Conservation (phyloP, 495 filamentous ascomycete species). For the Hypoxylon crocopeplum region DNA sequence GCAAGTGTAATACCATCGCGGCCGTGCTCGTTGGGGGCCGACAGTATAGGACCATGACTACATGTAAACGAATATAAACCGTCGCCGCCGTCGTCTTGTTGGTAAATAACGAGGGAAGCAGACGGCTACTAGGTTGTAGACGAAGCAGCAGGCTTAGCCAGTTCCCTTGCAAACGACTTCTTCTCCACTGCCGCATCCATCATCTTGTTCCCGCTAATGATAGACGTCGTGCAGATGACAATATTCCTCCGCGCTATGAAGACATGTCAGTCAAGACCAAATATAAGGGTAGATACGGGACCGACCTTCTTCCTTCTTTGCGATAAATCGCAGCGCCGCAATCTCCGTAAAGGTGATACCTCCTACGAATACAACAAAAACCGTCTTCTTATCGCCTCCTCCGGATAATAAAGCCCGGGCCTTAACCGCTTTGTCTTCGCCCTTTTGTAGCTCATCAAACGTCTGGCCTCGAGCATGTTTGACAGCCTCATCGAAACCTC, state of each 20-base stretch:
- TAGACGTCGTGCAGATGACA: conserved; percentile 87
- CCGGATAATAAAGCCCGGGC: conserved; percentile 84
- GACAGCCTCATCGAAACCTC: conserved; percentile 86
- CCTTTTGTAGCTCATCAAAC: conserved; percentile 91
- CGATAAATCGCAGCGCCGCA: conserved; percentile 90
- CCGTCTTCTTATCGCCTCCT: conserved; percentile 76
- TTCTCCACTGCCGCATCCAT: conserved; percentile 88
- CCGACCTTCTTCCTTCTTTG: conserved; percentile 80
- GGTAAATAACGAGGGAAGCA: not conserved
- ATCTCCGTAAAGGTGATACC: conserved; percentile 96
- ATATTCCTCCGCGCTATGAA: conserved; percentile 71
- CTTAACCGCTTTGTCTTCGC: conserved; percentile 89
- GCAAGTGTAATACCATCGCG: too few relatives aligned
- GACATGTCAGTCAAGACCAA: conserved; percentile 21
- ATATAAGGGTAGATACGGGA: conserved; percentile 3
- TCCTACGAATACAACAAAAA: conserved; percentile 93
- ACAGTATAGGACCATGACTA: too few relatives aligned
- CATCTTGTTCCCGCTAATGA: conserved; percentile 88
- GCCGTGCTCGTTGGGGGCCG: too few relatives aligned
- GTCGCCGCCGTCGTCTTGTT: not conserved
- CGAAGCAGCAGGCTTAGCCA: conserved; percentile 12
- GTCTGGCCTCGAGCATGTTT: conserved; percentile 85
- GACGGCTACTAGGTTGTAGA: conserved; percentile 8
- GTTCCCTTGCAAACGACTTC: conserved; percentile 63
- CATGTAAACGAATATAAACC: too few relatives aligned